Base-by-base conservation (phyloP, 768 basidiomycete species). In the Gymnopilus junonius region DNA sequence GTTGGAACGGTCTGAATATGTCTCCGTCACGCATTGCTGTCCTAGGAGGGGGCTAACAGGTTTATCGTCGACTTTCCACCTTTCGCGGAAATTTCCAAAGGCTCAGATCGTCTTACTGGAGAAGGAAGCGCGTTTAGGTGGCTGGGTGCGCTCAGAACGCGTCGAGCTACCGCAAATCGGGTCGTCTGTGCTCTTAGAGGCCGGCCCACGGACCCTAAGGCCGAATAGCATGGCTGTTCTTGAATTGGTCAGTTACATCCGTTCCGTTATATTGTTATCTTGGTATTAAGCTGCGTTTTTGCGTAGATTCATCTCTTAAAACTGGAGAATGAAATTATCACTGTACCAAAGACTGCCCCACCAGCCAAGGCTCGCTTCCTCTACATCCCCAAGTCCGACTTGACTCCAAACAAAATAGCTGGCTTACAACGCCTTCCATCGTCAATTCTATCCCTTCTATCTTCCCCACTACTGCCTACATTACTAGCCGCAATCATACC, bases 21-120 rank as follows among this genome's bases (percentile, higher is more conserved):
- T 14, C 64, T n/a, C 71, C 71, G 23, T 32, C 46, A 10, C 66
- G 81, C 67, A 85, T 95, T 57, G 86, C 87, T 15, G 74, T 95
- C 62, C 77, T 95, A 20, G 95, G 94, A 0, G 93, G 90, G 94
- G 94, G 8, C 78, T 96, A 32, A 84, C 91, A 0, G 95, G 95
- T 15, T 84, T 96, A 11, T 89, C 92, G 0, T 84, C 92, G 15
- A 91, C 94, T 4, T 94, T 89, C 73, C 85, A 93, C 73, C 85
- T 94, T 8, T 79, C 91, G 10, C 79, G 88, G 57, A 81, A 83
- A 6, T 90, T 91, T 65, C 89, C 91, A 0, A 66, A 73, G 10
- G 67, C 84, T 0, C 78, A 75, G 8, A 85, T 97, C 61, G 84
- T 87, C 1, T 70, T 99, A 12, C 65, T 96, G 27, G 95, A 98